phyloP scores from a whole-genome alignment of 2,329 filamentous ascomycete genomes.

The Fusarium newnesense region DNA sequence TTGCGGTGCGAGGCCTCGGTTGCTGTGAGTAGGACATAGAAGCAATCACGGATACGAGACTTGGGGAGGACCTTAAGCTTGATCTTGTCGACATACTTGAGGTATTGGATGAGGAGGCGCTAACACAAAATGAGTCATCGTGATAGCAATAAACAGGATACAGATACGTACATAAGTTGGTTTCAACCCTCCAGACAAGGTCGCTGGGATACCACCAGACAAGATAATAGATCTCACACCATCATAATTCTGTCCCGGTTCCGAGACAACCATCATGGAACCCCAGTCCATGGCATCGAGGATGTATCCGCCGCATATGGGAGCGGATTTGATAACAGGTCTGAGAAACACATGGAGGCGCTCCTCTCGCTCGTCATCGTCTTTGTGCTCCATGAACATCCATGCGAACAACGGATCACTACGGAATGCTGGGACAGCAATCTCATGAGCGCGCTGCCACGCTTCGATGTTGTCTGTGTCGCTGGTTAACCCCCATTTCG shows the following conservation, averaged over 20 bases:
- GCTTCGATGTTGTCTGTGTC: background rate
- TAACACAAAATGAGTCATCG: background rate
- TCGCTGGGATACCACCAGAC: constrained; percentile 11
- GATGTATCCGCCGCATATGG: background rate
- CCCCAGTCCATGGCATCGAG: constrained; percentile 14
- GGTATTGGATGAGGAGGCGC: background rate
- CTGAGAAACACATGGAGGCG: background rate
- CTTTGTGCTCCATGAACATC: background rate
- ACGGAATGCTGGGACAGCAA: background rate
- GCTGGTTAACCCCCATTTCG: background rate
- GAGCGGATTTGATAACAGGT: background rate
- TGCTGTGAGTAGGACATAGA: background rate
- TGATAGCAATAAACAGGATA: background rate
- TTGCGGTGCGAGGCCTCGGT: background rate
- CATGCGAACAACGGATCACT: background rate
- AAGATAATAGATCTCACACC: background rate
- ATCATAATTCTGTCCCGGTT: constrained; percentile 18
- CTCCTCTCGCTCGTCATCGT: background rate
- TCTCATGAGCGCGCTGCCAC: background rate
- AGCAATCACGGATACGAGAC: background rate
- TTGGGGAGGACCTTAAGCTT: background rate
- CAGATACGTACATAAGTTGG: constrained; percentile 3
- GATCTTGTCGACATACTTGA: background rate
- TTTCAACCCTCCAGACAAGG: constrained; percentile 3
- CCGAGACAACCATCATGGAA: constrained; percentile 19